Percentiles rank a stretch among this genome's conserved stretches.
Conservation (phyloP, 768 basidiomycete species). For the Rhizopogon rudus region DNA sequence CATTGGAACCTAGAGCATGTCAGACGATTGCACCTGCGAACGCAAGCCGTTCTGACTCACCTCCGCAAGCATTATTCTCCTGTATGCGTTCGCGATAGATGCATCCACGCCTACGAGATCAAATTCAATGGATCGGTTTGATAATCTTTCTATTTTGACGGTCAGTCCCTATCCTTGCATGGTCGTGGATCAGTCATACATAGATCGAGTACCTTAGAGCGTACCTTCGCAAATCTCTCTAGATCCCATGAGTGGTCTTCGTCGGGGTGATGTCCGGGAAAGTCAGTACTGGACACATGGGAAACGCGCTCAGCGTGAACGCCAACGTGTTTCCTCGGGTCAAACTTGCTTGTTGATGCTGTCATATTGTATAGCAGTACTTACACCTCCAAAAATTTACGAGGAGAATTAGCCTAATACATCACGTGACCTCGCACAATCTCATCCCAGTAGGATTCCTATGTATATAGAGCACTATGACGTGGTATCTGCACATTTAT, state of each 20-base stretch:
- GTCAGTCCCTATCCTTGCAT: conserved; percentile 55
- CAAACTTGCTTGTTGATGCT: conserved; percentile 14
- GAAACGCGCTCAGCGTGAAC: conserved; percentile 67
- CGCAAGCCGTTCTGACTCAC: conserved; percentile 35
- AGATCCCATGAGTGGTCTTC: conserved; percentile 87
- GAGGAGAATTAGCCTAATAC: no score
- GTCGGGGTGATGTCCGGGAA: conserved; percentile 81
- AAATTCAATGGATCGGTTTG: conserved; percentile 84
- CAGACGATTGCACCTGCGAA: neutral
- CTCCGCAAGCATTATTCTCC: conserved; percentile 92
- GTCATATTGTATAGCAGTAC: neutral
- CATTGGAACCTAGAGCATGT: conserved; percentile 68
- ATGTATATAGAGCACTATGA: no score
- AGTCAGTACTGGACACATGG: conserved; percentile 85
- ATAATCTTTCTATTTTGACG: conserved; percentile 74
- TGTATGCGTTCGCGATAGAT: conserved; percentile 90
- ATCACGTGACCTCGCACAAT: no score
- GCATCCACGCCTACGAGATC: conserved; percentile 95
- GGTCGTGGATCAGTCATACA: conserved; percentile 6
- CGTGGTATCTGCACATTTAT: no score
- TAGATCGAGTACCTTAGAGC: conserved; percentile 14
- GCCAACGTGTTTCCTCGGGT: conserved; percentile 56
- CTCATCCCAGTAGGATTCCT: no score
- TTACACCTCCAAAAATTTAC: no score
- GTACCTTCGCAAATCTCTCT: conserved; percentile 68